phyloP scores from a whole-genome alignment of 2,329 filamentous ascomycete species.

The Apiospora malaysiana region DNA sequence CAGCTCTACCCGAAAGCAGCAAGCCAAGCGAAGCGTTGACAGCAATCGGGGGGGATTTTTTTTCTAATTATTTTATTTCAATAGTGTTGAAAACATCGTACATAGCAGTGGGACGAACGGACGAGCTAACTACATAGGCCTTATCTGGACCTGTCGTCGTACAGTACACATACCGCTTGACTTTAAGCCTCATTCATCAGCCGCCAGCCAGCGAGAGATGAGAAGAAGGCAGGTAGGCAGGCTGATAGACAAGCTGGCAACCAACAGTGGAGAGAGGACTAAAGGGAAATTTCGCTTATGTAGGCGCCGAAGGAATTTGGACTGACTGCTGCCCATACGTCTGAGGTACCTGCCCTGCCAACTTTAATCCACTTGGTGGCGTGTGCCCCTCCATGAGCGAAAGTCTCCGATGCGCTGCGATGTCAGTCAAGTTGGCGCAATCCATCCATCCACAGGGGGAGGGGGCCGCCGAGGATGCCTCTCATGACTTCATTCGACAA shows the following conservation, averaged over 20 bases:
- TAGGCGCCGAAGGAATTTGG: neutral
- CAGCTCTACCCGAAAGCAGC: neutral
- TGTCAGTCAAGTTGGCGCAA: neutral
- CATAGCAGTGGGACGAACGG: neutral
- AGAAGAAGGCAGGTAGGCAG: neutral
- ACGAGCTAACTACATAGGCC: neutral
- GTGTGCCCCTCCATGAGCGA: neutral
- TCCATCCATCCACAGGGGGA: neutral
- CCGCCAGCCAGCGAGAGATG: neutral
- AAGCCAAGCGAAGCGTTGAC: slow-evolving; percentile 6
- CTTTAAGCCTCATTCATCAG: neutral
- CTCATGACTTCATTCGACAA: neutral
- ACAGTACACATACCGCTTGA: neutral
- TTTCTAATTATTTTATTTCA: neutral
- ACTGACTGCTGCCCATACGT: neutral
- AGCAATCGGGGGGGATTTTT: neutral
- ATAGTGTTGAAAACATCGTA: neutral
- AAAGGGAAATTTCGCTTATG: slow-evolving; percentile 10
- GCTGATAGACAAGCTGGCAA: too few species aligned
- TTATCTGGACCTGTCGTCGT: neutral
- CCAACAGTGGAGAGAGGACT: neutral
- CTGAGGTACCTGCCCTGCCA: neutral
- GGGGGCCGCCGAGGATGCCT: neutral
- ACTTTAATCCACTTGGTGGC: neutral
- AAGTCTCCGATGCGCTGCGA: slow-evolving; percentile 3